Evolutionary conservation across 306 rosid genomes (phyloP), one percentile per base, ranked within the genome.

Genomic region (Quercus robur): DNA sequence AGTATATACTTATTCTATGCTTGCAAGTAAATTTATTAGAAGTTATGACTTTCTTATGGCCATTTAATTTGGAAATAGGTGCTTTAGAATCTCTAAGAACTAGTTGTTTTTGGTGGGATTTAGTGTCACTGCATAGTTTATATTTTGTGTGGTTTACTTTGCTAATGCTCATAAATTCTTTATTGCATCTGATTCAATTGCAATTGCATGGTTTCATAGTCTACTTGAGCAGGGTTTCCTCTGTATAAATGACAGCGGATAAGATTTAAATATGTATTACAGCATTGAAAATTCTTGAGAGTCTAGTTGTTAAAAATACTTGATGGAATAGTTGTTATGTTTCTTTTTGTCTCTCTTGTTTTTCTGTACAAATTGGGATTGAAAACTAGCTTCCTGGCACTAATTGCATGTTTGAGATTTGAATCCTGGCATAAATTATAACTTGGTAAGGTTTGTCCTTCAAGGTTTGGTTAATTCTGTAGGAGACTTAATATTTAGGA

Each of bases 1-100:
- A 83, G 92, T 81, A 2, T 9, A n/a, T 9, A n/a, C 55, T 8
- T 38, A 63, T 41, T 51, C 33, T 74, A 41, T 70, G 19, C 33
- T 62, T 28, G 63, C 44, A 25, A 54, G 30, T 54, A 28, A 30
- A 8, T 18, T 55, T 11, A 1, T 33, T 3, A 35, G 52, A 68
- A 68, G 51, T 68, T 35, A 19, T 46, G 11, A 68, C 6, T 19
- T 68, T 23, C 6, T 68, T 68, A 8, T 4, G 14, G 72, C 17
- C 14, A 19, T 68, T 35, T 12, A 8, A 64, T 35, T 35, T 67
- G 25, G 51, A 33, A 68, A 19, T 68, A 11, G 72, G 51, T 18
- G 28, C 18, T 11, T 35, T 19, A 30, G 23, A 61, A 49, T 49
- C 54, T 49, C 54, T 25, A 10, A 4, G 67, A 61, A 25, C 26